Conservation (phyloP, 441 rosid genomes). For the Aleurites moluccanus region DNA sequence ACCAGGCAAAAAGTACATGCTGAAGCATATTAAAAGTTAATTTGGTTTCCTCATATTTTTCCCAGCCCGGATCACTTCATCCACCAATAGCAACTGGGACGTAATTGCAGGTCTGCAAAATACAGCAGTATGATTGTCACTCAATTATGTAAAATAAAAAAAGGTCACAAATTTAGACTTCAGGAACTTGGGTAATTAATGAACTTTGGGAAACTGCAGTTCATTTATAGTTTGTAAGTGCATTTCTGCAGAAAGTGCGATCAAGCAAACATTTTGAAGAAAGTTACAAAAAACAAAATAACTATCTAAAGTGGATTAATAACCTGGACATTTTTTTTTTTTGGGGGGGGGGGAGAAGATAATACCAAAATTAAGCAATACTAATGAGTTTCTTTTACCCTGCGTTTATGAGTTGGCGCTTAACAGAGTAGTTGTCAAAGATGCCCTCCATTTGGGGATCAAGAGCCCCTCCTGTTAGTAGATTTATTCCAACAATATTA, state of each 20-base stretch:
- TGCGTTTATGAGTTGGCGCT: slow-evolving; percentile 86
- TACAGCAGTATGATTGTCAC: not conserved
- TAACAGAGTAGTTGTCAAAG: slow-evolving; percentile 90
- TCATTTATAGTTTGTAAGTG: not conserved
- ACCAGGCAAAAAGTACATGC: slow-evolving; percentile 1
- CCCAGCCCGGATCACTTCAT: slow-evolving; percentile 96
- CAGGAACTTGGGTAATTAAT: not conserved
- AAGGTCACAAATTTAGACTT: not conserved
- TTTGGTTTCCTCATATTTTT: slow-evolving; percentile 95
- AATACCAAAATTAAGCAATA: not conserved
- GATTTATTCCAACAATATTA: slow-evolving; percentile 79
- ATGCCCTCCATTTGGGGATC: slow-evolving; percentile 92
- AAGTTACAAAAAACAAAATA: not conserved
- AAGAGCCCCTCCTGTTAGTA: slow-evolving; percentile 76
- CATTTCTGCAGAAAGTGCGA: not conserved
- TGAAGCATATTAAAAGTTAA: slow-evolving; percentile 22
- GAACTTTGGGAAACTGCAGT: not conserved
- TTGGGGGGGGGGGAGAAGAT: not conserved
- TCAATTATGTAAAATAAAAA: not conserved
- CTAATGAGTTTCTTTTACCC: slow-evolving; percentile 48
- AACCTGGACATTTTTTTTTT: not conserved
- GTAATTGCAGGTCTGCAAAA: slow-evolving; percentile 81
- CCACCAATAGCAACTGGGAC: slow-evolving; percentile 89
- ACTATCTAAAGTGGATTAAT: not conserved
- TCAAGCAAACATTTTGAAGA: not conserved